Percentiles rank a stretch among this genome's conserved stretches.
These are phyloP conservation scores for Tetrapisispora taiwanensis DNA, from an alignment of 805 yeast genomes.

Conservation along the genomic window DNA sequence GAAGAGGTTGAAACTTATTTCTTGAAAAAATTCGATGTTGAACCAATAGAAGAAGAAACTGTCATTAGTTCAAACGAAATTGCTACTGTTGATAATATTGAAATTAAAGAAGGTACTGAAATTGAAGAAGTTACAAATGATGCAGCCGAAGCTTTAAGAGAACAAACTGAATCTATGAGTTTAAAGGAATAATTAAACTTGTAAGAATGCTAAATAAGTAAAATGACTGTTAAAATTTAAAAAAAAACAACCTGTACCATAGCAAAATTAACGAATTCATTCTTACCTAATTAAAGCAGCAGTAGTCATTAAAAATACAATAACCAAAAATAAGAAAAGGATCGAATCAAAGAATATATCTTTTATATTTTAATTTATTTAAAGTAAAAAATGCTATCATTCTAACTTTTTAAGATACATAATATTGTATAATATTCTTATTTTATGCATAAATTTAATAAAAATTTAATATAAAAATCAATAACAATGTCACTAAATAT, in stretches of 20 bases:
- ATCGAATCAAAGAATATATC: too few species aligned
- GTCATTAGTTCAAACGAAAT: constrained; percentile 37
- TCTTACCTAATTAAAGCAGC: too few species aligned
- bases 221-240: too few species aligned
- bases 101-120: constrained; percentile 42
- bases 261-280: too few species aligned
- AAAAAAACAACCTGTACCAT: too few species aligned
- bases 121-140: constrained; percentile 41
- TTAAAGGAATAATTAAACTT: background rate
- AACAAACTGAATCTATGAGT: constrained; percentile 22
- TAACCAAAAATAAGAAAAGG: too few species aligned
- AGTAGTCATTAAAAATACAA: too few species aligned
- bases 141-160: constrained; percentile 32
- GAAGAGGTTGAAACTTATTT: constrained; percentile 72
- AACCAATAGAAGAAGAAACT: constrained; percentile 41
- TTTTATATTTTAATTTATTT: too few species aligned
- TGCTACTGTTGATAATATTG: constrained; percentile 28
- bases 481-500: too few species aligned
- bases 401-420: too few species aligned
- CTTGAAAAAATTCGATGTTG: constrained; percentile 61
- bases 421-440: background rate
- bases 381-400: too few species aligned
- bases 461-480: background rate
- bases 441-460: background rate
- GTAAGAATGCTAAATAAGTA: background rate